Evolutionary conservation across 495 filamentous ascomycete genomes (phyloP).

Genomic region (Penicillium desertorum): DNA sequence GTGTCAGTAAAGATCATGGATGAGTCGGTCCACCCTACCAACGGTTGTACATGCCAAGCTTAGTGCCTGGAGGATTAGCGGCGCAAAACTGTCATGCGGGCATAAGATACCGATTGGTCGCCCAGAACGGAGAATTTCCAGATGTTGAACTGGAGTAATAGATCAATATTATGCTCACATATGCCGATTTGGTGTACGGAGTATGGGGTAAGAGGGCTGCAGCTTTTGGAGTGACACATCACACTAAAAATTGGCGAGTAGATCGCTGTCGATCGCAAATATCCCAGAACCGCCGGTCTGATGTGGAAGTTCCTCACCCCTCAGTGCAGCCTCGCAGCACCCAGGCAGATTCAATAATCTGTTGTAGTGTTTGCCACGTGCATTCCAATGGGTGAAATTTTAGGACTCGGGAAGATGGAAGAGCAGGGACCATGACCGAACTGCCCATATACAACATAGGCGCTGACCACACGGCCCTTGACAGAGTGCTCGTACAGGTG

Average conservation of each 20-base stretch:
- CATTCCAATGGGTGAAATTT: not conserved
- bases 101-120: not conserved
- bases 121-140: not conserved
- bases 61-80: slow-evolving; percentile 1
- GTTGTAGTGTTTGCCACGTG: not conserved
- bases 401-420: not conserved
- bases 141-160: not conserved
- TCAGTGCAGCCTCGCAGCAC: not conserved
- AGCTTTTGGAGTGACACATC: not conserved
- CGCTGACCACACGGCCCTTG: not conserved
- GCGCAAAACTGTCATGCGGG: not conserved
- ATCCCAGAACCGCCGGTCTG: not conserved
- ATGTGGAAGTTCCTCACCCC: not conserved
- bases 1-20: not conserved
- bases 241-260: not conserved
- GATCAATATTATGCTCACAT: not conserved
- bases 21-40: not conserved
- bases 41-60: not conserved
- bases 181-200: not conserved
- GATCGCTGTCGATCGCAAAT: not conserved
- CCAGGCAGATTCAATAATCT: not conserved
- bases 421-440: not conserved
- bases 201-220: not conserved
- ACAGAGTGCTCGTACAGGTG: not conserved
- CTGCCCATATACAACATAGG: not conserved